Conservation (phyloP, 2,329 filamentous ascomycete genomes). For the Sclerotinia sclerotiorum region DNA sequence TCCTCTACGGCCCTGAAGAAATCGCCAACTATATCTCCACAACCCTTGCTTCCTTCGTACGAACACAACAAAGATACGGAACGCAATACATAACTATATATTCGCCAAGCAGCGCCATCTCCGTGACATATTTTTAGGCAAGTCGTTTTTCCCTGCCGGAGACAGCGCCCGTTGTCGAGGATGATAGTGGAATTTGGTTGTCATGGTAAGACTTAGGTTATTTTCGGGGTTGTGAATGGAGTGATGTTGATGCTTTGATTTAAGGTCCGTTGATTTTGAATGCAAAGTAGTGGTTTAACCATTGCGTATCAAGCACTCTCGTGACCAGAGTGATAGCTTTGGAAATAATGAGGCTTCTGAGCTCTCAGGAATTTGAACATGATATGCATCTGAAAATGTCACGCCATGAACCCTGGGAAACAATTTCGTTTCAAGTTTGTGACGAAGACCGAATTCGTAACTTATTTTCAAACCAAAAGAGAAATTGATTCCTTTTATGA, state of each 20-base stretch:
- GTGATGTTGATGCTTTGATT: background rate
- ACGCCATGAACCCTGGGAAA: too few species aligned
- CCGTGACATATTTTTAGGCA: background rate
- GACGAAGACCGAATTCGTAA: too few species aligned
- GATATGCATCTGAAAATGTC: too few species aligned
- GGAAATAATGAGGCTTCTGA: background rate
- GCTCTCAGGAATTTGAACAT: too few species aligned
- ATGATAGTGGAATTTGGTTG: background rate
- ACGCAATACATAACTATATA: slow-evolving; percentile 5
- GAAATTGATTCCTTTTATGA: too few species aligned
- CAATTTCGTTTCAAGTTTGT: too few species aligned
- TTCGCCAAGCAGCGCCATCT: background rate
- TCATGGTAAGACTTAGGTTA: background rate
- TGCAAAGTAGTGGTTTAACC: background rate
- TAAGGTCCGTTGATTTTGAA: background rate
- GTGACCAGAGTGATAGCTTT: background rate
- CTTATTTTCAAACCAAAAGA: too few species aligned
- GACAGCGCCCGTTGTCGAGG: background rate
- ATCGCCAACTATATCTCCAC: background rate
- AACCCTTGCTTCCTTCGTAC: background rate
- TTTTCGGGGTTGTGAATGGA: too few species aligned
- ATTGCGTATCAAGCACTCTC: too few species aligned
- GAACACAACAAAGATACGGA: slow-evolving; percentile 7
- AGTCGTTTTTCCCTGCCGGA: background rate
- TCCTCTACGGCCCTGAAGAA: background rate